Evolutionary conservation across 2,329 filamentous ascomycete genomes (phyloP), one percentile per base, ranked within the genome.

Genomic region (Epicoccum nigrum): DNA sequence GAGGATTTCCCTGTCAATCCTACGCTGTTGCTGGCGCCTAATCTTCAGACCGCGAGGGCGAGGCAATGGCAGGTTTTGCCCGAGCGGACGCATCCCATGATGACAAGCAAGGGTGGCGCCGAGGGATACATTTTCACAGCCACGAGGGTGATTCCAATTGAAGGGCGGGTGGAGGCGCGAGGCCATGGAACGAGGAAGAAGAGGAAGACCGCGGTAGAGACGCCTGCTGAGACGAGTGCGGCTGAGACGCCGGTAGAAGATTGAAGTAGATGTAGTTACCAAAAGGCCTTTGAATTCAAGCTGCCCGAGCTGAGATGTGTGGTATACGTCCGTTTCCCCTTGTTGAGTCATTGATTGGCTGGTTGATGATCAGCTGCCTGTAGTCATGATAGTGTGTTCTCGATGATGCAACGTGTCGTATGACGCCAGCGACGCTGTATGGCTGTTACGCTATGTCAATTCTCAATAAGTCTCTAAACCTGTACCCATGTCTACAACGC

Each of bases 101-200:
- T 99, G 94, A 96, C 90, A 53, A 86, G 86, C 30, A 83, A 84
- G 32, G 94, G 94, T 16, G 93, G 93, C 0, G 86, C 91, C 0
- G 93, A 97, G 68, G 94, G 94, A 0, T 99, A 90, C 71, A 71
- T 99, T 3, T 92, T 97, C 61, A 93, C 91, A 21, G 93, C 83
- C 0, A 90, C 88, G 70, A 84, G 86, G 60, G 91, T 94, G 1
- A 77, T 93, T 37, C 94, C 94, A 0, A 85, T 89, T 0, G 84
- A 90, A 64, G 90, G 89, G 2, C 86, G 83, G 62, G 87, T 97
- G 4, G 87, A 91, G 65, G 93, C 93, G 1, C 85, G 91, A 54
- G 94, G 94, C 0, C 88, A 87, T 67, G 86, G 85, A 45, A 71
- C 67, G 2, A 66, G 75, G 45, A 89, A 90, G 74, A 85, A 83